phyloP scores from a whole-genome alignment of 352 stramenopile genomes.

The Phytophthora megakarya region DNA sequence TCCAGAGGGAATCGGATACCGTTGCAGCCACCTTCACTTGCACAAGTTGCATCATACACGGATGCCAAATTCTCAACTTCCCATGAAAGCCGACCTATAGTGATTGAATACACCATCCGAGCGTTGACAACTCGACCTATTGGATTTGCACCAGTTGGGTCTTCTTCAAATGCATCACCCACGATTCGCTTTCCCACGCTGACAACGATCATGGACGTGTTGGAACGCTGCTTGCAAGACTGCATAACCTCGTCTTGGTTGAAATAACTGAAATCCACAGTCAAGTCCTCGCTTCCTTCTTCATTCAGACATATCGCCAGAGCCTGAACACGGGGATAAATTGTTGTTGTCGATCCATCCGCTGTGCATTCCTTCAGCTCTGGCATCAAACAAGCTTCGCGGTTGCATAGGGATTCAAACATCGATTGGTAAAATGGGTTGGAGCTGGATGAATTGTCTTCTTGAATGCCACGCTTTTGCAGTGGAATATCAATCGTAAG shows the following conservation, averaged over 20 bases:
- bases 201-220: conserved; percentile 19
- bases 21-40: neutral
- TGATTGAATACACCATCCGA: conserved; percentile 28
- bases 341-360: neutral
- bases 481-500: neutral
- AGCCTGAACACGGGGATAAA: neutral
- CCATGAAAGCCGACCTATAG: conserved; percentile 31
- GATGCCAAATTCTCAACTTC: conserved; percentile 3
- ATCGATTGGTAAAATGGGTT: neutral
- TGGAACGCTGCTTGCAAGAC: conserved; percentile 15
- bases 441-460: neutral
- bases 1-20: conserved; percentile 6
- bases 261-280: neutral
- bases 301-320: neutral
- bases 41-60: neutral
- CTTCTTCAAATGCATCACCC: conserved; percentile 14
- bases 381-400: neutral
- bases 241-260: conserved; percentile 2
- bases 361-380: neutral
- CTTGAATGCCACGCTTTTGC: neutral
- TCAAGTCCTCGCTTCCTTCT: neutral
- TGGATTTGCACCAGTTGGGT: neutral
- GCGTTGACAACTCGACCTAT: conserved; percentile 9
- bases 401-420: neutral
- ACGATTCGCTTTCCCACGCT: conserved; percentile 22